Evolutionary conservation across 2,329 filamentous ascomycete species (phyloP).

Genomic region (Pyricularia pennisetigena): DNA sequence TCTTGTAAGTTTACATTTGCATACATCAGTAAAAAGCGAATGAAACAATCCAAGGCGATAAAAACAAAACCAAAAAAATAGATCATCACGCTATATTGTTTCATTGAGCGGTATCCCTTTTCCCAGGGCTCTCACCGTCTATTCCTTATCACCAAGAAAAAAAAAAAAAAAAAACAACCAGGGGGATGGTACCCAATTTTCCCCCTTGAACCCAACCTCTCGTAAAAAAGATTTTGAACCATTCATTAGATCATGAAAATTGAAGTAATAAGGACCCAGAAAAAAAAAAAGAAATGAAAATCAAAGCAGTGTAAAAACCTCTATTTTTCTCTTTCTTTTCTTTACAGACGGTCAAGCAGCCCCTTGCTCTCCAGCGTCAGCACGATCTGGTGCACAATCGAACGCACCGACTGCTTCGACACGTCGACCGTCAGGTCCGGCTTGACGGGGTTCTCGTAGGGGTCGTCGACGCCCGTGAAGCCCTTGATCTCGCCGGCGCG

Average conservation of each 20-base stretch:
- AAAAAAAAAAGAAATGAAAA: background rate
- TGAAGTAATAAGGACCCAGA: background rate
- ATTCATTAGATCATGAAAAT: background rate
- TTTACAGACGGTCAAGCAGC: conserved; percentile 62
- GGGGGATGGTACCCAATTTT: background rate
- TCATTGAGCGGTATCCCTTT: background rate
- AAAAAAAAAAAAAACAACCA: background rate
- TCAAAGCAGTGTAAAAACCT: background rate
- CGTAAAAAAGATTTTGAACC: background rate
- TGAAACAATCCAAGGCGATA: background rate
- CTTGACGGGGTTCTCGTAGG: conserved; percentile 78
- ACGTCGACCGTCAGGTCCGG: conserved; percentile 77
- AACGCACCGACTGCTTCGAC: conserved; percentile 79
- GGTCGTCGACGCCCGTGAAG: conserved; percentile 96
- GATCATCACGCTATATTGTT: background rate
- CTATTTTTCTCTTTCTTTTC: background rate
- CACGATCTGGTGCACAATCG: conserved; percentile 94
- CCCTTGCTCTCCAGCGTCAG: conserved; percentile 84
- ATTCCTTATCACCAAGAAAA: background rate
- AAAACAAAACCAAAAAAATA: background rate
- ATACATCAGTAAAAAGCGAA: background rate
- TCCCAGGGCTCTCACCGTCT: background rate
- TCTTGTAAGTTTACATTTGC: background rate
- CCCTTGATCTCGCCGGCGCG: conserved; percentile 88
- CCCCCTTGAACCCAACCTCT: background rate